A percentile compares a stretch with the other conserved stretches of the same genome.
Evolutionary conservation across 1,139 yeast species (phyloP).

Genomic region (Blastobotrys capitulatus): DNA sequence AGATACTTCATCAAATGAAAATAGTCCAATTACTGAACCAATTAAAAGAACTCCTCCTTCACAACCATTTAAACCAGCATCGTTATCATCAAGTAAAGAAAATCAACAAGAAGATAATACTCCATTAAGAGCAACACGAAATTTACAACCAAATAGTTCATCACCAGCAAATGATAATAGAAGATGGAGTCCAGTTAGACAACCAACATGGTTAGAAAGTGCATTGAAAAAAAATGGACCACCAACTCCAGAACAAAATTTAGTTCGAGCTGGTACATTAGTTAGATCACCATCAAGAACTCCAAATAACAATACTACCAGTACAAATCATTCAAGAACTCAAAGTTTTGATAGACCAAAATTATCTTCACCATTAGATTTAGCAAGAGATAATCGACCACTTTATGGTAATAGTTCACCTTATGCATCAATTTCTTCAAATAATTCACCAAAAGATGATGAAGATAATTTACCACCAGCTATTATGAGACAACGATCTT

Average conservation of each 20-base stretch:
- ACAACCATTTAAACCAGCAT: background rate
- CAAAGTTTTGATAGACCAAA: constrained; percentile 7
- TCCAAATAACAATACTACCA: background rate
- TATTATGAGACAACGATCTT: constrained; percentile 7
- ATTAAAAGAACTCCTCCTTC: background rate
- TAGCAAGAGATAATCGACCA: background rate
- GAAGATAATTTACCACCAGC: constrained; percentile 15
- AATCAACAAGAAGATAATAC: background rate
- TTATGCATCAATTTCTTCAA: background rate
- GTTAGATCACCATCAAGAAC: constrained; percentile 16
- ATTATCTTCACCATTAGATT: constrained; percentile 10
- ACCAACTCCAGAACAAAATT: constrained; percentile 16
- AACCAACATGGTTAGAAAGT: constrained; percentile 30
- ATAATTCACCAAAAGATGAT: background rate
- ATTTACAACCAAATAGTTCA: background rate
- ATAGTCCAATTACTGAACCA: background rate
- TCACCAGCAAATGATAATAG: constrained; percentile 12
- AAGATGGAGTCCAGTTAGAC: constrained; percentile 27
- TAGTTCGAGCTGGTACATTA: constrained; percentile 14
- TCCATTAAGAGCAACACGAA: constrained; percentile 2
- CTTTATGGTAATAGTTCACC: background rate
- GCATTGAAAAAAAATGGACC: constrained; percentile 26
- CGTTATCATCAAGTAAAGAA: background rate
- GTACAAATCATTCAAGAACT: constrained; percentile 1
- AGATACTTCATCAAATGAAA: too few species aligned